Evolutionary conservation across 2,329 filamentous ascomycete species (phyloP).

Genomic region (Beauveria australis): DNA sequence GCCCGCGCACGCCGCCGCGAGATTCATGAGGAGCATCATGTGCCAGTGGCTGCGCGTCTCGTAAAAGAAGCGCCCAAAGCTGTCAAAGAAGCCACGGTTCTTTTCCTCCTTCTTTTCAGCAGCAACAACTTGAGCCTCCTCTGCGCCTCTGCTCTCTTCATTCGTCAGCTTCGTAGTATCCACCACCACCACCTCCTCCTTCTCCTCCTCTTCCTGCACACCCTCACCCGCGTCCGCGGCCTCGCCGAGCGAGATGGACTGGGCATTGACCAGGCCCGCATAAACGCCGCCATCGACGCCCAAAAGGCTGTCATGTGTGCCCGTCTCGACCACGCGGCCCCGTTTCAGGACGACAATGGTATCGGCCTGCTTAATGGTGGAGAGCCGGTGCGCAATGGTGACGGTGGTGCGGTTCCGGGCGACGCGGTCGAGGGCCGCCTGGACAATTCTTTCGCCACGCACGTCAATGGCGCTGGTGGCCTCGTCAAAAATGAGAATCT

Average conservation of each 20-base stretch:
- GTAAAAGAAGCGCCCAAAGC: conserved; percentile 48
- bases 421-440: conserved; percentile 50
- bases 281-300: conserved; percentile 54
- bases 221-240: conserved; percentile 31
- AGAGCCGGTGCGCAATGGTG: conserved; percentile 66
- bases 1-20: conserved; percentile 36
- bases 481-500: conserved; percentile 68
- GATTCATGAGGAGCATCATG: conserved; percentile 43
- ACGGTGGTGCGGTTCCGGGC: conserved; percentile 60
- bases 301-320: conserved; percentile 66
- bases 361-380: conserved; percentile 69
- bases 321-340: conserved; percentile 63
- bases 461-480: conserved; percentile 61
- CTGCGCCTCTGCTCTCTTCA: conserved; percentile 36
- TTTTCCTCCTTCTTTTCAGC: conserved; percentile 15
- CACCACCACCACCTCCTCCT: conserved; percentile 30
- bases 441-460: conserved; percentile 50
- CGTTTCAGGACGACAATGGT: conserved; percentile 68
- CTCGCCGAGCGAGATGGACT: conserved; percentile 48
- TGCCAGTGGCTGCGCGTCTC: conserved; percentile 47
- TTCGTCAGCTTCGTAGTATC: conserved; percentile 35
- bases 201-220: conserved; percentile 34
- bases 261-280: conserved; percentile 56
- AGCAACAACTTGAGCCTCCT: conserved; percentile 28
- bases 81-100: conserved; percentile 48